These are phyloP conservation scores for Pisolithus thermaeus DNA, from an alignment of 1,284 basidiomycete species.

Conservation along the genomic window DNA sequence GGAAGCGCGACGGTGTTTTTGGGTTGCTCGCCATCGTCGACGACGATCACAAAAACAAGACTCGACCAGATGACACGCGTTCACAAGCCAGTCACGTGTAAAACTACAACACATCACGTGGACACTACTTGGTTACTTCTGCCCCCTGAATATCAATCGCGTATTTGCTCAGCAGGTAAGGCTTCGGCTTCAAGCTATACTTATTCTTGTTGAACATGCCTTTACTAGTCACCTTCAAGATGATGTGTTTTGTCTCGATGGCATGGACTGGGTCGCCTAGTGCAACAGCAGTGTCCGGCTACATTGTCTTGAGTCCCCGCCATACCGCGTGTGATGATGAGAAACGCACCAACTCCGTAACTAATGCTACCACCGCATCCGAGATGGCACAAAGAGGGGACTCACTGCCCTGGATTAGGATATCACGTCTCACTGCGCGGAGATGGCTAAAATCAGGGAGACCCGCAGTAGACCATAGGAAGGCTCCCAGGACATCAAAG, in stretches of 20 bases:
- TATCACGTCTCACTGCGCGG: not conserved
- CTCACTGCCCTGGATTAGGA: not conserved
- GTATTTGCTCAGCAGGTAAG: constrained; percentile 1
- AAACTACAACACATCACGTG: not conserved
- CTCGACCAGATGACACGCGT: not conserved
- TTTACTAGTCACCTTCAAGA: not conserved
- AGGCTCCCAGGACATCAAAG: not conserved
- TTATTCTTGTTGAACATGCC: too few relatives aligned
- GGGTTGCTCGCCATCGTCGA: constrained; percentile 27
- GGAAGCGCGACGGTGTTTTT: constrained; percentile 61
- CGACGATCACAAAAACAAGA: not conserved
- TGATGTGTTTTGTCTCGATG: not conserved
- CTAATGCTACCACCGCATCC: not conserved
- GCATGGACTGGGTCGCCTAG: not conserved
- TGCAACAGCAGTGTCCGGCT: not conserved
- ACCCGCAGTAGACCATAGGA: not conserved
- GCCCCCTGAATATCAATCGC: not conserved
- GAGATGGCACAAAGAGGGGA: not conserved
- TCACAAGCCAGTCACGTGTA: not conserved
- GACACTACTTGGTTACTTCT: not conserved
- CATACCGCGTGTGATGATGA: not conserved
- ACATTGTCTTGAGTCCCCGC: not conserved
- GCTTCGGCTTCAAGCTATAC: not conserved
- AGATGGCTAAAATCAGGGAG: not conserved
- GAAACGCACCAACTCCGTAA: not conserved